phyloP scores from a whole-genome alignment of 116 monocot species.

The Trichopus zeylanicus region DNA sequence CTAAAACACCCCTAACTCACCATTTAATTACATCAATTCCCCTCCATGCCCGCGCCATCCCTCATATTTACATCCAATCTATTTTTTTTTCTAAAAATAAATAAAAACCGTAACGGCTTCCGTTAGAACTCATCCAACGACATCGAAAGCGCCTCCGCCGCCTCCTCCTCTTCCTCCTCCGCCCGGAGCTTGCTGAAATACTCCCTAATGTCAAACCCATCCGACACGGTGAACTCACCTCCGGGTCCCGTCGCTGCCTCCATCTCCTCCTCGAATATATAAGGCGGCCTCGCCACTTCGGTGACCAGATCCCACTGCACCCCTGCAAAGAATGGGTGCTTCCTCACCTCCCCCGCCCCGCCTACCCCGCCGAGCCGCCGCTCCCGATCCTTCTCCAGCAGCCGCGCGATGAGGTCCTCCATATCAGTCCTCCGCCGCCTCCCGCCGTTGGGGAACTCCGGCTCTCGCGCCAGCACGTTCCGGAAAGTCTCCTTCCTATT shows the following conservation, averaged over 20 bases:
- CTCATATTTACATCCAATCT: not conserved
- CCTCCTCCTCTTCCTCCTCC: not conserved
- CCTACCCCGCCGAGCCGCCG: slow-evolving; percentile 49
- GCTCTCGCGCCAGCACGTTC: slow-evolving; percentile 53
- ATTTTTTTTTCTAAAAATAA: not conserved
- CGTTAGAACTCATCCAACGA: slow-evolving; percentile 6
- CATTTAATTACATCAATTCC: slow-evolving; percentile 1
- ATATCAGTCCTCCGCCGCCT: slow-evolving; percentile 38
- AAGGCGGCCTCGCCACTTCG: slow-evolving; percentile 63
- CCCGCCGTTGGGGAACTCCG: slow-evolving; percentile 55
- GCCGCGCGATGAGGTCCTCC: slow-evolving; percentile 52
- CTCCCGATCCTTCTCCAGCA: slow-evolving; percentile 60
- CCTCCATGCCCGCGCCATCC: not conserved
- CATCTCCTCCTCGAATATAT: slow-evolving; percentile 34
- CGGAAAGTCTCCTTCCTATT: slow-evolving; percentile 80
- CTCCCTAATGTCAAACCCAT: slow-evolving; percentile 32
- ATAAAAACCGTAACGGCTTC: not conserved
- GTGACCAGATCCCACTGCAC: slow-evolving; percentile 68
- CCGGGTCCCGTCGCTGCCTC: slow-evolving; percentile 6
- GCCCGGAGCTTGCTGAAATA: slow-evolving; percentile 32
- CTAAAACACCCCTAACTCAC: not conserved
- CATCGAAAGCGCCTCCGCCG: slow-evolving; percentile 7
- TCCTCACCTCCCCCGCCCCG: slow-evolving; percentile 64
- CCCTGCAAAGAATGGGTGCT: slow-evolving; percentile 70
- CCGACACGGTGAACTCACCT: not conserved